phyloP scores from a whole-genome alignment of 148 eudicot genomes.

The Rhododendron mucronatum region DNA sequence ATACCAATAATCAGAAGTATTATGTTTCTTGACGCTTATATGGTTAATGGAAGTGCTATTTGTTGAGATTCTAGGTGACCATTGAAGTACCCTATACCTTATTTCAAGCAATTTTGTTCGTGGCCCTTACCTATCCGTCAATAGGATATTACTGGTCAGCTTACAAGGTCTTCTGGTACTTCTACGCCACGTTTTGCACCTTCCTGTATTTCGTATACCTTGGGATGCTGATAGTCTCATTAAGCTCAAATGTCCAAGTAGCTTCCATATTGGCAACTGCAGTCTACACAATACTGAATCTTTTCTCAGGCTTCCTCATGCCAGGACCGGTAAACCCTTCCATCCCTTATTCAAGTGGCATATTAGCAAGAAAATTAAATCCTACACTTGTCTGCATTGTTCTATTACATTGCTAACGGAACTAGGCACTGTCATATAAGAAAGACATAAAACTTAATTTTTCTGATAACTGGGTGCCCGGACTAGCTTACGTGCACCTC shows the following conservation, averaged over 20 bases:
- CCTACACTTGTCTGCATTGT: not conserved
- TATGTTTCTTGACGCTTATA: not conserved
- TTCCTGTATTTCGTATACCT: conserved; percentile 16
- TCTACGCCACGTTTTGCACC: conserved; percentile 20
- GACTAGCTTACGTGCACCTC: not conserved
- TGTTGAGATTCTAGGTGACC: conserved; percentile 21
- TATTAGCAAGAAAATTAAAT: not conserved
- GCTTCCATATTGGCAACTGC: conserved; percentile 25
- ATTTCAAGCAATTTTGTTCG: conserved; percentile 23
- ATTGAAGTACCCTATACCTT: conserved; percentile 37
- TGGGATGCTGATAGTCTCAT: conserved; percentile 33
- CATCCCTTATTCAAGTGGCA: not conserved
- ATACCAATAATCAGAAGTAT: not conserved
- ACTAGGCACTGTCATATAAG: not conserved
- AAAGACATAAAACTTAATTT: not conserved
- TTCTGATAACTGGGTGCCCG: not conserved
- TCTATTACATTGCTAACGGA: not conserved
- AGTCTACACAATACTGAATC: conserved; percentile 23
- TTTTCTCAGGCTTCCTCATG: conserved; percentile 43
- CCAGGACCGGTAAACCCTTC: conserved; percentile 29
- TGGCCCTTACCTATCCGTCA: conserved; percentile 27
- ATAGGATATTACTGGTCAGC: conserved; percentile 34
- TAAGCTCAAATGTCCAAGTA: conserved; percentile 27
- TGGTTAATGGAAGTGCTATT: not conserved
- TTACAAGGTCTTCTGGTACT: conserved; percentile 24